These are phyloP conservation scores for Spergularia azorica DNA, from an alignment of 179 eudicot species.

Conservation along the genomic window DNA sequence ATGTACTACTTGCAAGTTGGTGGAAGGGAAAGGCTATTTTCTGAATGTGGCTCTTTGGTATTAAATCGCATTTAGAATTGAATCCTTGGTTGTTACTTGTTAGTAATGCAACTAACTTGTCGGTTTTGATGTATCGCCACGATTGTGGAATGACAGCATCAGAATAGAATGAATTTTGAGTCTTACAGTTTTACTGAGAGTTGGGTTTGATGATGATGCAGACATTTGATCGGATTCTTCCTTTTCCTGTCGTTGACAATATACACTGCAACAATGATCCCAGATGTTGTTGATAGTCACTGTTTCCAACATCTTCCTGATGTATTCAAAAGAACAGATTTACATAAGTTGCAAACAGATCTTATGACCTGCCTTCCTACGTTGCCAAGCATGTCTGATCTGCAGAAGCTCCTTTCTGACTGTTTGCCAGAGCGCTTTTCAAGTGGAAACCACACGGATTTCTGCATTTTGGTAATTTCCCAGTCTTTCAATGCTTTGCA, in stretches of 20 bases:
- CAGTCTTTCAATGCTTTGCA: not conserved
- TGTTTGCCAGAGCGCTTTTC: conserved; percentile 83
- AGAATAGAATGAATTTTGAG: not conserved
- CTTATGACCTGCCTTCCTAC: conserved; percentile 74
- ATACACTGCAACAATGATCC: conserved; percentile 77
- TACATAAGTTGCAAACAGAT: conserved; percentile 65
- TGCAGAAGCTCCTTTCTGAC: conserved; percentile 66
- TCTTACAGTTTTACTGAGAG: not conserved
- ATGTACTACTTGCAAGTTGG: not conserved
- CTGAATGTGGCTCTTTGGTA: not conserved
- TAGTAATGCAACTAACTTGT: not conserved
- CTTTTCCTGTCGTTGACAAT: conserved; percentile 82
- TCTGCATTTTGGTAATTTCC: conserved; percentile 56
- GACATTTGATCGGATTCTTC: conserved; percentile 98
- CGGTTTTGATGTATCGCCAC: not conserved
- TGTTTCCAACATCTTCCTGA: conserved; percentile 65
- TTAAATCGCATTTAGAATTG: not conserved
- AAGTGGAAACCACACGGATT: conserved; percentile 71
- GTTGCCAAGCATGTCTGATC: conserved; percentile 66
- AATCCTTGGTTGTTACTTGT: not conserved
- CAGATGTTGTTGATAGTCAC: conserved; percentile 71
- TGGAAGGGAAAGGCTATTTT: not conserved
- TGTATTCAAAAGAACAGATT: conserved; percentile 61
- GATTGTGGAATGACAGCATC: not conserved
- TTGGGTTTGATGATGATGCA: conserved; percentile 39